Conservation (phyloP, 768 basidiomycete genomes). For the Rhodocollybia butyracea region DNA sequence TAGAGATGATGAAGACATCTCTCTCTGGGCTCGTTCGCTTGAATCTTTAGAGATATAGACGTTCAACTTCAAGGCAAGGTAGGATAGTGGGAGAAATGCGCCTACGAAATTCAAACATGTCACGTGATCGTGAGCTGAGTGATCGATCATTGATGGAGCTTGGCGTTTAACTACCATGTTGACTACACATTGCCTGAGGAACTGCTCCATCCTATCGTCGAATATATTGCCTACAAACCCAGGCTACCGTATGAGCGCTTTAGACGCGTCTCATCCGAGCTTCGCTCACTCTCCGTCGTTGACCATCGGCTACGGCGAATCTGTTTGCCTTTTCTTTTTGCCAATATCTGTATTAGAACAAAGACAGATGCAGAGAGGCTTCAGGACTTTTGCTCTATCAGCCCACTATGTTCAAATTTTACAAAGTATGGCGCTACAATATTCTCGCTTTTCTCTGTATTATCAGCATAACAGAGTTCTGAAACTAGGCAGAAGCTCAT, state of each 20-base stretch:
- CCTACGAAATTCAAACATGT: too few species aligned
- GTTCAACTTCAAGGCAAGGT: too few species aligned
- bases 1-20: conserved; percentile 28
- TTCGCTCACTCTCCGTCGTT: background rate
- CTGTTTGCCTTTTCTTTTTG: background rate
- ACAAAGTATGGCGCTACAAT: background rate
- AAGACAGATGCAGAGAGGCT: background rate
- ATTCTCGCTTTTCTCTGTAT: background rate
- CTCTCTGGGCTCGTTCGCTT: background rate
- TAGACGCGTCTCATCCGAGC: background rate
- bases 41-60: background rate
- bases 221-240: background rate
- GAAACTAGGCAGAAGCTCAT: background rate
- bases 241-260: background rate
- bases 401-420: background rate
- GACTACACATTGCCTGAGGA: background rate
- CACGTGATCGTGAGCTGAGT: background rate
- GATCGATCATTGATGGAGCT: too few species aligned
- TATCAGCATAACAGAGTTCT: background rate
- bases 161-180: too few species aligned
- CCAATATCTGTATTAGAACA: background rate
- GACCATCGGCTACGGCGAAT: background rate
- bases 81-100: too few species aligned
- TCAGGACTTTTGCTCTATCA: background rate
- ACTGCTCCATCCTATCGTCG: background rate